phyloP scores from a whole-genome alignment of 176 grass and related monocot species.

The Oryza glumipatula region DNA sequence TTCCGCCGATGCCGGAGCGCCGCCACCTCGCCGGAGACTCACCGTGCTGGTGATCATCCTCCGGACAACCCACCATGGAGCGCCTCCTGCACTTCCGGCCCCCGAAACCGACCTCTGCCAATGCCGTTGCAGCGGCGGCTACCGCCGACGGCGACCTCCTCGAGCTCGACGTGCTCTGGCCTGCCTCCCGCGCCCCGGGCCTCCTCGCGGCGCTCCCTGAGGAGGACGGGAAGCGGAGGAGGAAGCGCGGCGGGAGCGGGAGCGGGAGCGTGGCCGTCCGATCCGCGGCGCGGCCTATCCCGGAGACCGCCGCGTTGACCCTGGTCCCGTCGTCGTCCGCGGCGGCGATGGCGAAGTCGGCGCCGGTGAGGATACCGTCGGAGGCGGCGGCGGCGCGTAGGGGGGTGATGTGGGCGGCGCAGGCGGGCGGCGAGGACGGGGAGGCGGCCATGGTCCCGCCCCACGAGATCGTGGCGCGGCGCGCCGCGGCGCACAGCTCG shows the following conservation, averaged over 20 bases:
- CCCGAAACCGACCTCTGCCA: conserved; percentile 21
- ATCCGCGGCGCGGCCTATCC: conserved; percentile 48
- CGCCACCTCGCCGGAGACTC: conserved; percentile 39
- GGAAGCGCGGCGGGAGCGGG: conserved; percentile 30
- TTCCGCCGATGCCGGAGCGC: conserved; percentile 49
- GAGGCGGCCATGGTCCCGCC: conserved; percentile 43
- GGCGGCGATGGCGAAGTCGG: conserved; percentile 39
- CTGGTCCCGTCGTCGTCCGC: not conserved
- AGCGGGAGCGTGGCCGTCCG: conserved; percentile 18
- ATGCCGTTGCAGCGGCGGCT: not conserved
- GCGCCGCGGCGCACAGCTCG: conserved; percentile 49
- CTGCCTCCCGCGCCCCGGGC: not conserved
- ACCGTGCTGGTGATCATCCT: conserved; percentile 47
- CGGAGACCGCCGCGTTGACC: conserved; percentile 38
- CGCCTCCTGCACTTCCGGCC: conserved; percentile 47
- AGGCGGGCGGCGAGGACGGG: not conserved
- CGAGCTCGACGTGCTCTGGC: conserved; percentile 58
- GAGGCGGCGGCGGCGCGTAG: conserved; percentile 28
- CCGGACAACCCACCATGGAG: conserved; percentile 35
- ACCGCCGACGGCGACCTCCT: conserved; percentile 49
- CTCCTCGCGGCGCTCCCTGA: conserved; percentile 48
- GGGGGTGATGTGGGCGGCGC: conserved; percentile 18
- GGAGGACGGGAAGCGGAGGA: conserved; percentile 46
- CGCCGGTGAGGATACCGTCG: conserved; percentile 52
- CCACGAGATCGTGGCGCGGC: conserved; percentile 62